These are phyloP conservation scores for Cornus suecica DNA, from an alignment of 148 eudicot genomes.

Conservation along the genomic window DNA sequence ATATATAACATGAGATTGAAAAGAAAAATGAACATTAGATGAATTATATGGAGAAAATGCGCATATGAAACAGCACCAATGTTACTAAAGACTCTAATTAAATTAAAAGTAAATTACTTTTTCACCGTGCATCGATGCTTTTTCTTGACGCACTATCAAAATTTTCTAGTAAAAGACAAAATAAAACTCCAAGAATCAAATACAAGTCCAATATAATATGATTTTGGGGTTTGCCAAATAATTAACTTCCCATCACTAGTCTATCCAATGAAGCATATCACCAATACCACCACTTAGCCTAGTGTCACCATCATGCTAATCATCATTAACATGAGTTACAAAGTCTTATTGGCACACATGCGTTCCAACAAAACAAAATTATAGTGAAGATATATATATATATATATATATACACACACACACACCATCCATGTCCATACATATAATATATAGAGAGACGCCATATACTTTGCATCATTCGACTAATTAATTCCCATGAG, in stretches of 20 bases:
- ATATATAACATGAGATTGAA: too few species aligned
- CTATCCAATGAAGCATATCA: background rate
- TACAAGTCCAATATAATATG: background rate
- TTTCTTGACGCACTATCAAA: background rate
- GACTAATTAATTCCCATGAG: background rate
- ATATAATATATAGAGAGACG: too few species aligned
- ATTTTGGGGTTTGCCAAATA: background rate
- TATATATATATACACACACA: background rate
- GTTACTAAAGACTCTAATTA: background rate
- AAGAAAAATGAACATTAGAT: too few species aligned
- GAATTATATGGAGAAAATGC: too few species aligned
- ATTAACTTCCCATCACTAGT: background rate
- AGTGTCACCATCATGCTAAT: background rate
- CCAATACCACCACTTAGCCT: too few species aligned
- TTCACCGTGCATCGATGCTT: background rate
- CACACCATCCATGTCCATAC: too few species aligned
- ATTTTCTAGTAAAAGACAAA: background rate
- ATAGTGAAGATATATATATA: background rate
- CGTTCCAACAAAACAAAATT: conserved; percentile 1
- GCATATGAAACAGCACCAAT: background rate
- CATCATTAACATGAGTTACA: background rate
- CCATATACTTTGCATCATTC: background rate
- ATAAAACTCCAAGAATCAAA: background rate
- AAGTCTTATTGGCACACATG: background rate
- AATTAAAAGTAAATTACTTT: too few species aligned